Evolutionary conservation across 1,284 basidiomycete species (phyloP), one percentile per base, ranked within the genome.

Genomic region (Psilocybe mexicana): DNA sequence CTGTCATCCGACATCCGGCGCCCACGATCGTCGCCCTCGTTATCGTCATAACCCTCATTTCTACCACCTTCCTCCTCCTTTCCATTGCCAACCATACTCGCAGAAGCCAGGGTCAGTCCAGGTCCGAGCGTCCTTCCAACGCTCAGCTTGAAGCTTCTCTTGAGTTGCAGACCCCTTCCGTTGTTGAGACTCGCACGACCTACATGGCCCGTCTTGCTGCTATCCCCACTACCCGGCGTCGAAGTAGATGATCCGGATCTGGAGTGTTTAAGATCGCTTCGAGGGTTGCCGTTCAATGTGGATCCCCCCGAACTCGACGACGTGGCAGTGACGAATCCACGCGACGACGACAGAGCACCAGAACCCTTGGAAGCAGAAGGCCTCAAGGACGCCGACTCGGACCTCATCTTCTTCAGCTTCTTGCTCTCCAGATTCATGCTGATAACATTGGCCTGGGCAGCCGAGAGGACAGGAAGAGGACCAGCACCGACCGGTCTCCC

Each of bases 81-180:
- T 40, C 47, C 42, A 35, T 33, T 30, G 14, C 30, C 40, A 14
- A 54, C 18, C 18, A 18, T n/a, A 28, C 57, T 28, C 24, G 48
- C 46, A 43, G 61, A 56, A 33, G 44, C 54, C 6, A 65, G 53
- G 52, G 61, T 62, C 54, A 64, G 46, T 26, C 53, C 48, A 12
- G 62, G 64, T 6, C 64, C 60, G 35, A 65, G 42, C 23, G 64
- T 65, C 30, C 64, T 57, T 4, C 64, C 64, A 18, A 64, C 63
- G n/a, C 63, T 61, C 52, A 61, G 14, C 36, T 57, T 62, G 58
- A 65, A 64, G 50, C 59, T 65, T 49, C 55, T 57, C 58, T 65
- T 65, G 26, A 61, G 57, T 35, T 61, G 56, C 46, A 59, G 25
- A 12, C 56, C 48, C 11, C 51, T 50, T 26, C 36, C 42, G 12